Evolutionary conservation across 257 asterid genomes (phyloP), one percentile per base, ranked within the genome.

Genomic region (Penstemon eatonii): DNA sequence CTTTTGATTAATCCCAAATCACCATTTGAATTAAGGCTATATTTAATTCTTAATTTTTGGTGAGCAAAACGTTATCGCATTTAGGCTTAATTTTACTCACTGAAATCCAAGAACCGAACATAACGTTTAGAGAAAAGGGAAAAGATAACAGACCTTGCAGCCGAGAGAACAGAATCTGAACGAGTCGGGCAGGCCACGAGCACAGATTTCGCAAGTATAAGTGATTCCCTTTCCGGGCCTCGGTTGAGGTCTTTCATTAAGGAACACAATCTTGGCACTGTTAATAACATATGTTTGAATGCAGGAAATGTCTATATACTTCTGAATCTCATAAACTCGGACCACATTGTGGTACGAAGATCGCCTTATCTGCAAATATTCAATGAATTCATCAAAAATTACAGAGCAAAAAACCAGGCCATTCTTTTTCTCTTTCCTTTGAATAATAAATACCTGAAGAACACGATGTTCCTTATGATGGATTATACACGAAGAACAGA

Each of bases 131-230:
- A 15, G 0, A 25, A 25, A 49, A 33, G 42, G 13, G 5, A 10
- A 7, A 12, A 5, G 39, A 10, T 15, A 33, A 8, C 1, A 0
- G 5, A 85, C 91, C 89, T 85, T 85, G 88, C 91, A 85, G 62
- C 80, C 91, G 0, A 85, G 79, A 8, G 91, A 85, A 42, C 91
- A 85, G 76, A 85, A 85, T 44, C 73, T 49, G 83, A 85, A 85
- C n/a, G 77, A 49, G 45, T 83, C 86, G 3, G 81, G 88, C 1
- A 85, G 86, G 68, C 91, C 83, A 3, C 91, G 80, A 7, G 81
- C 79, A 6, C 91, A 85, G 47, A 85, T 79, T 62, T 83, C 67
- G 18, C 91, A 85, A 47, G 85, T 85, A 78, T 63, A 80, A 44
- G 83, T 81, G 51, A 85, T 68, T 15, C 91, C 89, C 45, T 83